Percentiles rank a stretch among this genome's conserved stretches.
phyloP scores from a whole-genome alignment of 1,284 basidiomycete genomes.

The Jaminaea rosea region DNA sequence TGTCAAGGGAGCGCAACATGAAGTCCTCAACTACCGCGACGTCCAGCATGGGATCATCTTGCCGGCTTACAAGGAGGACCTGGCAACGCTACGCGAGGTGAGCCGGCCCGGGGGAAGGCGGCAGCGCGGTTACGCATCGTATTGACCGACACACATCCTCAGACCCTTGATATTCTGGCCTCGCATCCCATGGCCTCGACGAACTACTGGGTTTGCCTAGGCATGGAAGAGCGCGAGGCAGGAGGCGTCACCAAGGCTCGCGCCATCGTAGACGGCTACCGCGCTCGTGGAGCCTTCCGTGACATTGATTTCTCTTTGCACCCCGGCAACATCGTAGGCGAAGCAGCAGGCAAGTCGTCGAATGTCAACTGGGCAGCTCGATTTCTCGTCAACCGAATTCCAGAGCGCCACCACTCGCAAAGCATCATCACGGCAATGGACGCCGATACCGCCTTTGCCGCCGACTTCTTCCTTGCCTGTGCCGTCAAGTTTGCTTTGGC shows the following conservation, averaged over 20 bases:
- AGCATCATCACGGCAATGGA: constrained; percentile 40
- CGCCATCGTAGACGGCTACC: constrained; percentile 30
- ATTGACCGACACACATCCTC: neutral
- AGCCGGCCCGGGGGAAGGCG: too few relatives aligned
- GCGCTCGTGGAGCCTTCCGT: constrained; percentile 17
- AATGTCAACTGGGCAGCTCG: constrained; percentile 44
- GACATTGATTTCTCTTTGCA: constrained; percentile 41
- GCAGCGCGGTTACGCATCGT: too few relatives aligned
- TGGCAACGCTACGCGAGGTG: constrained; percentile 31
- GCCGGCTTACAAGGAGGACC: constrained; percentile 43
- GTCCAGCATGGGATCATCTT: constrained; percentile 43
- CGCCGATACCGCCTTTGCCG: constrained; percentile 43
- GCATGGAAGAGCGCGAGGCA: constrained; percentile 43
- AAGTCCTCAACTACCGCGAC: constrained; percentile 18
- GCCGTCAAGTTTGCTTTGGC: constrained; percentile 38
- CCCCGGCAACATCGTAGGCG: constrained; percentile 37
- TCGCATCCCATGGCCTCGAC: constrained; percentile 34
- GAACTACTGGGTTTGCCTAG: constrained; percentile 43
- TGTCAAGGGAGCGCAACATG: constrained; percentile 1
- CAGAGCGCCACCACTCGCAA: constrained; percentile 3
- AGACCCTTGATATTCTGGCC: constrained; percentile 43
- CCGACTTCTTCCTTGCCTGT: constrained; percentile 42
- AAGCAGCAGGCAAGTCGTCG: constrained; percentile 38
- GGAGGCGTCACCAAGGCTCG: constrained; percentile 37
- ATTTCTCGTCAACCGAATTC: constrained; percentile 18